Base-by-base conservation (phyloP, 1,284 basidiomycete species). In the Malassezia dermatis region DNA sequence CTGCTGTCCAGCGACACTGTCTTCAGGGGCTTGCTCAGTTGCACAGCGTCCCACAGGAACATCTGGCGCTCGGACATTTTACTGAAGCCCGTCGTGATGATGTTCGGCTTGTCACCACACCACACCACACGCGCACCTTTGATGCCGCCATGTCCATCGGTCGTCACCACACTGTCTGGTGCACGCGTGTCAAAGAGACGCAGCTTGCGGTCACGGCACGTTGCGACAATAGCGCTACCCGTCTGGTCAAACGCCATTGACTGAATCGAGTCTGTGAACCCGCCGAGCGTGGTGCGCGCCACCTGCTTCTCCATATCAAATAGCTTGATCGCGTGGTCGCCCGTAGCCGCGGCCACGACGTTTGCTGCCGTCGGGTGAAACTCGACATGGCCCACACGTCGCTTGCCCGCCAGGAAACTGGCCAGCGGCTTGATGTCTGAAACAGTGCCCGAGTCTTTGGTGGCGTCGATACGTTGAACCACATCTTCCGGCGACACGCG, bases 31-130 rank as follows among this genome's bases (percentile, higher is more conserved):
- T 63, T 58, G 19, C 26, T 27, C 23, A 52, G 37, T 35, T 53
- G 47, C 30, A 28, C 13, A 30, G 40, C 51, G 30, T 74, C 69
- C 71, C 71, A 74, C 39, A 96, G 77, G 56, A 80, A 81, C 54
- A 91, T 80, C 76, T 96, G 89, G 10, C 91, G 81, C 75, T 94
- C 89, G 45, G 86, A 88, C 85, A 91, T 90, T 76, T 84, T 88
- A 78, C 86, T 89, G 77, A 96, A 95, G 15, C 71, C 91, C 7
- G 93, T 95, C 28, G 89, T 94, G 31, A 86, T 88, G 69, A 95
- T 82, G 55, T 84, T 83, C 73, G 90, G 88, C 53, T 82, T 77
- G 63, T 88, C 85, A 48, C 93, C 93, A 81, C 95, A 84, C 88
- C 89, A 96, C 23, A 82, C 79, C 1, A 90, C 85, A 24, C 93